These are phyloP conservation scores for Sporisorium sorghi DNA, from an alignment of 1,284 basidiomycete genomes.

Conservation along the genomic window DNA sequence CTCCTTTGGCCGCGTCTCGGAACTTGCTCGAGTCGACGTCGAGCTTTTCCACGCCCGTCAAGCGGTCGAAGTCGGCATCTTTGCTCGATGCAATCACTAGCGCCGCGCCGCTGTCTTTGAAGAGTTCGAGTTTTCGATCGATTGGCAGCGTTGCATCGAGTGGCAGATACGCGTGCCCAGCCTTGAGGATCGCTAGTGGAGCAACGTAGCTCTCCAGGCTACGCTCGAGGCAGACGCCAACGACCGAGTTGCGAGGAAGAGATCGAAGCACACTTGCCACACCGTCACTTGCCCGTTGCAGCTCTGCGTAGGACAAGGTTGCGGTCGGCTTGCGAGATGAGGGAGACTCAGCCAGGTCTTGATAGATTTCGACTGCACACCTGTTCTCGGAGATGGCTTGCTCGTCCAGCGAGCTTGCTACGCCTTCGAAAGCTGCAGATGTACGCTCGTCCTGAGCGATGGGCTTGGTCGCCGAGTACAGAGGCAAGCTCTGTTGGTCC, in stretches of 20 bases:
- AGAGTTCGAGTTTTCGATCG: conserved; percentile 62
- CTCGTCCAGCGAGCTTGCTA: conserved; percentile 19
- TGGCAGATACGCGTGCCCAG: conserved; percentile 65
- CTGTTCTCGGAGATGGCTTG: conserved; percentile 20
- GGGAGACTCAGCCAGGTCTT: conserved; percentile 18
- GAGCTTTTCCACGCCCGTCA: conserved; percentile 7
- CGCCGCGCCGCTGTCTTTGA: conserved; percentile 54
- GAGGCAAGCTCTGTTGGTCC: conserved; percentile 1
- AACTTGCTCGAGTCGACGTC: conserved; percentile 24
- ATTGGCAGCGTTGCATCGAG: conserved; percentile 66
- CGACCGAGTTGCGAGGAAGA: conserved; percentile 42
- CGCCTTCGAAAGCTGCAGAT: conserved; percentile 2
- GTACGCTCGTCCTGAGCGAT: background rate
- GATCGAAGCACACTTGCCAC: conserved; percentile 30
- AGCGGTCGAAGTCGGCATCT: conserved; percentile 2
- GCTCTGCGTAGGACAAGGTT: conserved; percentile 43
- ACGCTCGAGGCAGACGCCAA: conserved; percentile 59
- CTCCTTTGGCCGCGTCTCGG: conserved; percentile 4
- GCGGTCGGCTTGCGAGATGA: conserved; percentile 12
- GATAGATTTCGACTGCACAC: conserved; percentile 46
- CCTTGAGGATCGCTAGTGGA: conserved; percentile 56
- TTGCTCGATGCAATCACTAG: conserved; percentile 36
- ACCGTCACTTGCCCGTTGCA: conserved; percentile 32
- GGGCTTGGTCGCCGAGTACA: conserved; percentile 15
- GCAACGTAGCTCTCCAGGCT: conserved; percentile 57